Conservation (phyloP, 2,329 filamentous ascomycete species). For the Cladosporium phlei region DNA sequence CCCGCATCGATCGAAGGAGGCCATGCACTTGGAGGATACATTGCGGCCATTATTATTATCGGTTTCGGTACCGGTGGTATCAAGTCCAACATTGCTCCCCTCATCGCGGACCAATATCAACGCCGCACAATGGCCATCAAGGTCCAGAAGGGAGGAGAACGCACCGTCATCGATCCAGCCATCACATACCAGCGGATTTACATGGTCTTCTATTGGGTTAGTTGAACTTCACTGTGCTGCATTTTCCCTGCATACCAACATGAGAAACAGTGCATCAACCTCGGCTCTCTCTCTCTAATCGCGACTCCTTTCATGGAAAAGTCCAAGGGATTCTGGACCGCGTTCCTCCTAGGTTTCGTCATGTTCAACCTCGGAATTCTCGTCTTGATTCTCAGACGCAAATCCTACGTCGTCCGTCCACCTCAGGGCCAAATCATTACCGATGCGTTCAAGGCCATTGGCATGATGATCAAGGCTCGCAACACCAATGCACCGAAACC, state of each 20-base stretch:
- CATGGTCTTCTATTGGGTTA: constrained; percentile 65
- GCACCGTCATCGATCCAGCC: constrained; percentile 43
- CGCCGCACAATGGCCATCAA: constrained; percentile 39
- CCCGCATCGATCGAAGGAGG: constrained; percentile 59
- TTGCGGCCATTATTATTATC: constrained; percentile 61
- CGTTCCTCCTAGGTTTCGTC: constrained; percentile 57
- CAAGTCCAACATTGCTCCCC: constrained; percentile 66
- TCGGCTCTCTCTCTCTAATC: constrained; percentile 64
- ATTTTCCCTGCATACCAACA: no score
- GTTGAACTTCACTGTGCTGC: no score
- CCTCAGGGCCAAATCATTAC: constrained; percentile 62
- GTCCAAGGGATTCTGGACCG: constrained; percentile 62
- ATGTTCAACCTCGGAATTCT: constrained; percentile 60
- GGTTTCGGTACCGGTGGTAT: constrained; percentile 75
- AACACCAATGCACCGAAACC: constrained; percentile 63
- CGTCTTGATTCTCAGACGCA: constrained; percentile 42
- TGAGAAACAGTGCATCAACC: constrained; percentile 71
- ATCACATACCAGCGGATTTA: constrained; percentile 47
- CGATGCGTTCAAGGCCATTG: constrained; percentile 59
- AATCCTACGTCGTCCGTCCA: constrained; percentile 40
- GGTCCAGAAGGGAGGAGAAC: constrained; percentile 39
- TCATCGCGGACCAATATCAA: constrained; percentile 47
- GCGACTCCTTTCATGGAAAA: constrained; percentile 65
- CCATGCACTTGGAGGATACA: constrained; percentile 58
- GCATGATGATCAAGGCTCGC: constrained; percentile 49